Percentiles rank a stretch among this genome's conserved stretches.
phyloP scores from a whole-genome alignment of 106 monocot species.

The Dendrobium catenatum region DNA sequence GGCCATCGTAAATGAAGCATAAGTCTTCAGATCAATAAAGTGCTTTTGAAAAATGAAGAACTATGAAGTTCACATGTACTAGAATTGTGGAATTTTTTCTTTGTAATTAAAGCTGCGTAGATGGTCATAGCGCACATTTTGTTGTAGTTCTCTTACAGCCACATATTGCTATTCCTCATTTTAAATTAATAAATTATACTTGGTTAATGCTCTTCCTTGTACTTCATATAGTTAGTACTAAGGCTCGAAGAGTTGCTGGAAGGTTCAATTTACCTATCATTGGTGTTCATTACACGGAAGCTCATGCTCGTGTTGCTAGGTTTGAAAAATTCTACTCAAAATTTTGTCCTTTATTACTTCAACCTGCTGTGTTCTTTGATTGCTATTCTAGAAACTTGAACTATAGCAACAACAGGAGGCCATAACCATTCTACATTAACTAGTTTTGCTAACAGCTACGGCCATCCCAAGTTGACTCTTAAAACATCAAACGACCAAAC shows the following conservation, averaged over 20 bases:
- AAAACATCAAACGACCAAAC: too few relatives aligned
- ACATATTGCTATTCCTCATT: background rate
- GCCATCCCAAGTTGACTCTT: too few relatives aligned
- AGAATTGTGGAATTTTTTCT: background rate
- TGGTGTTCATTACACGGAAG: constrained; percentile 95
- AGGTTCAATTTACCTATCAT: constrained; percentile 68
- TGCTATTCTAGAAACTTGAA: background rate
- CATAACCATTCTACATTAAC: too few relatives aligned
- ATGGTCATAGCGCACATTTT: background rate
- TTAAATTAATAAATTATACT: background rate
- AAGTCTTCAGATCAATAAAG: background rate
- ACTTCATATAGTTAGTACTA: constrained; percentile 61
- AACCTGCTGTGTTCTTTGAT: constrained; percentile 1
- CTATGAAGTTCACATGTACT: background rate
- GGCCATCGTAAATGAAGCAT: too few relatives aligned
- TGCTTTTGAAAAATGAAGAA: background rate
- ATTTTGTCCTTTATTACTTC: background rate
- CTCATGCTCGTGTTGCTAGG: constrained; percentile 97
- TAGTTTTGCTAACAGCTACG: too few relatives aligned
- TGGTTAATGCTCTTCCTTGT: background rate
- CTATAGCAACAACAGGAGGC: too few relatives aligned
- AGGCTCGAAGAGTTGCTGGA: constrained; percentile 79
- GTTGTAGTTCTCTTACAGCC: background rate
- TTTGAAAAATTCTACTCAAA: constrained; percentile 8
- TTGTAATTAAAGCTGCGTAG: background rate